Evolutionary conservation across 2,329 filamentous ascomycete genomes (phyloP).

Genomic region (Arthrobotrys megalospora): DNA sequence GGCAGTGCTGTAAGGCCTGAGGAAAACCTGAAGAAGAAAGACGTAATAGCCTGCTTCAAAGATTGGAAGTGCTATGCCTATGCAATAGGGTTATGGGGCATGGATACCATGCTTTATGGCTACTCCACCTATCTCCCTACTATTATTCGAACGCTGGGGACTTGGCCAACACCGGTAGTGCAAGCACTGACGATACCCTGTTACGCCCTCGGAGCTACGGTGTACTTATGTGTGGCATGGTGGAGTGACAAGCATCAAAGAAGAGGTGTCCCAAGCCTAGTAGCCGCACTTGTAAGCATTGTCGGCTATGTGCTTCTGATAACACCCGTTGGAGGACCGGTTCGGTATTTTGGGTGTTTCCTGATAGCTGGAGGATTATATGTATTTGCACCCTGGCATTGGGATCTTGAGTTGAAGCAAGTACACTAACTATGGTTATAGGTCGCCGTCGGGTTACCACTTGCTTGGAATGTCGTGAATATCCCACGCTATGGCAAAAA

Average conservation of each 20-base stretch:
- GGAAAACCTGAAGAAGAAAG: constrained; percentile 73
- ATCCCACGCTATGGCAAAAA: constrained; percentile 82
- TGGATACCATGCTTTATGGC: constrained; percentile 83
- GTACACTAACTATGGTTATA: constrained; percentile 10
- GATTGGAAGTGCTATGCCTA: constrained; percentile 82
- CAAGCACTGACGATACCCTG: constrained; percentile 85
- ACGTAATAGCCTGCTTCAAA: constrained; percentile 77
- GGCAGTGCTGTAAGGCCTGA: constrained; percentile 66
- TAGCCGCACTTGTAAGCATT: constrained; percentile 76
- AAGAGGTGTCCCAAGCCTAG: constrained; percentile 76
- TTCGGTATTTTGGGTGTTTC: constrained; percentile 83
- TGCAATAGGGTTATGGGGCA: constrained; percentile 77
- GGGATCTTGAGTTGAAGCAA: constrained; percentile 71
- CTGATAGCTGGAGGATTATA: constrained; percentile 83
- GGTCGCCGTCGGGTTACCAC: constrained; percentile 72
- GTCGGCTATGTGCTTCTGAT: constrained; percentile 80
- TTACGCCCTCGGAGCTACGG: constrained; percentile 79
- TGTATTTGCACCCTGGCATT: constrained; percentile 24
- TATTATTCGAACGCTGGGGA: constrained; percentile 79
- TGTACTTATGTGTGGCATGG: constrained; percentile 77
- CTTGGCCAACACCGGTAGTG: constrained; percentile 76
- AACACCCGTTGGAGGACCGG: constrained; percentile 73
- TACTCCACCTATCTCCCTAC: constrained; percentile 84
- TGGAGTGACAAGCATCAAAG: constrained; percentile 78
- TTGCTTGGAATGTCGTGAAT: constrained; percentile 78